Evolutionary conservation across 257 asterid genomes (phyloP).

Genomic region (Nicotiana attenuata): DNA sequence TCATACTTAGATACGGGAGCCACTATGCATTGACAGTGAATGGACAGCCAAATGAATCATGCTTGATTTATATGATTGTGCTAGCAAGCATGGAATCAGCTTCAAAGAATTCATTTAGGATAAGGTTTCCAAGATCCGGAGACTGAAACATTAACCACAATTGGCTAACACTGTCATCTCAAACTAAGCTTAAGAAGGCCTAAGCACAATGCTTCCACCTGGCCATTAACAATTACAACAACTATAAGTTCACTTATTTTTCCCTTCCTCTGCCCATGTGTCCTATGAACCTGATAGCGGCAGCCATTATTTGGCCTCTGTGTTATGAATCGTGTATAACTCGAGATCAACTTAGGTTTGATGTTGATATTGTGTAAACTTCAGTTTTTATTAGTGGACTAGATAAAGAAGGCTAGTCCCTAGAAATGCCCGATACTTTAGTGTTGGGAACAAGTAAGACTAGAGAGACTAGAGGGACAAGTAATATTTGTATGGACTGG

Average conservation of each 20-base stretch:
- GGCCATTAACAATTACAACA: background rate
- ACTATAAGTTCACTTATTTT: background rate
- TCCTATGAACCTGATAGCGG: background rate
- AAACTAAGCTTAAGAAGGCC: background rate
- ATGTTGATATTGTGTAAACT: background rate
- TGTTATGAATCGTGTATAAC: background rate
- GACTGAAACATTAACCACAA: background rate
- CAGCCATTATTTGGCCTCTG: background rate
- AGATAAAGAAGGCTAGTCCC: no score
- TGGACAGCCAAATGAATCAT: background rate
- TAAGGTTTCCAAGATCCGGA: background rate
- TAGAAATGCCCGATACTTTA: no score
- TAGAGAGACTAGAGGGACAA: no score
- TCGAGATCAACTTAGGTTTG: background rate
- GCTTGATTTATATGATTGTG: background rate
- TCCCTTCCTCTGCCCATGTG: background rate
- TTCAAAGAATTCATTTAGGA: background rate
- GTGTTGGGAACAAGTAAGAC: no score
- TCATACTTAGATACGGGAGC: background rate
- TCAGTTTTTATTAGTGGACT: background rate
- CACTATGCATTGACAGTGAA: background rate
- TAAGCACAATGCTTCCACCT: background rate
- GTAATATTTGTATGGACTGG: background rate
- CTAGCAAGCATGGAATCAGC: background rate
- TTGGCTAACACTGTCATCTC: background rate